Evolutionary conservation across 495 filamentous ascomycete species (phyloP).

Genomic region (Neurospora cerealis): DNA sequence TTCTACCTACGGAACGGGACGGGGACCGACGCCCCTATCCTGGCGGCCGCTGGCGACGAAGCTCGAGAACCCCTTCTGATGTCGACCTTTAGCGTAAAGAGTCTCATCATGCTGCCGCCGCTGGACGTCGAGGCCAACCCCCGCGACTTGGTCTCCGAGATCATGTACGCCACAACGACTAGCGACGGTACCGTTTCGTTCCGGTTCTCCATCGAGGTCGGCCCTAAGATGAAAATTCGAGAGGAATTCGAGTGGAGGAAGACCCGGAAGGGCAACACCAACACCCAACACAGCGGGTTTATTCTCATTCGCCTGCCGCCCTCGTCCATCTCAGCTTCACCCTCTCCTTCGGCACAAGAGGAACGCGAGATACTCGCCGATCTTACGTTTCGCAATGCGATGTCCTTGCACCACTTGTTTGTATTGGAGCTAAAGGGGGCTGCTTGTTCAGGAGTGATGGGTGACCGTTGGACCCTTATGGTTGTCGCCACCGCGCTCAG

Average conservation of each 20-base stretch:
- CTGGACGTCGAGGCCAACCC: neutral
- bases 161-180: neutral
- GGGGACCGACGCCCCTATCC: neutral
- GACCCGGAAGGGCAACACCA: neutral
- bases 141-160: constrained; percentile 2
- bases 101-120: constrained; percentile 2
- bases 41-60: constrained; percentile 6
- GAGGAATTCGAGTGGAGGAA: constrained; percentile 11
- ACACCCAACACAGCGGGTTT: neutral
- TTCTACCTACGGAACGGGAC: constrained; percentile 8
- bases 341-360: neutral
- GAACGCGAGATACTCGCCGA: constrained; percentile 1
- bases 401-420: constrained; percentile 2
- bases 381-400: neutral
- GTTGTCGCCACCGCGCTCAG: constrained; percentile 4
- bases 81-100: neutral
- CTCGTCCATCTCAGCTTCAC: neutral
- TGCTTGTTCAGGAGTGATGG: constrained; percentile 3
- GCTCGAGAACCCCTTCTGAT: neutral
- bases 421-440: constrained; percentile 7
- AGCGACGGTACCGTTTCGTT: neutral
- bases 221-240: neutral
- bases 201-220: constrained; percentile 5
- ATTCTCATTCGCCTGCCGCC: neutral
- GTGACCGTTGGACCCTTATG: constrained; percentile 11